Percentiles rank a stretch among this genome's conserved stretches.
phyloP scores from a whole-genome alignment of 2,329 filamentous ascomycete genomes.

The Lithohypha guttulata region DNA sequence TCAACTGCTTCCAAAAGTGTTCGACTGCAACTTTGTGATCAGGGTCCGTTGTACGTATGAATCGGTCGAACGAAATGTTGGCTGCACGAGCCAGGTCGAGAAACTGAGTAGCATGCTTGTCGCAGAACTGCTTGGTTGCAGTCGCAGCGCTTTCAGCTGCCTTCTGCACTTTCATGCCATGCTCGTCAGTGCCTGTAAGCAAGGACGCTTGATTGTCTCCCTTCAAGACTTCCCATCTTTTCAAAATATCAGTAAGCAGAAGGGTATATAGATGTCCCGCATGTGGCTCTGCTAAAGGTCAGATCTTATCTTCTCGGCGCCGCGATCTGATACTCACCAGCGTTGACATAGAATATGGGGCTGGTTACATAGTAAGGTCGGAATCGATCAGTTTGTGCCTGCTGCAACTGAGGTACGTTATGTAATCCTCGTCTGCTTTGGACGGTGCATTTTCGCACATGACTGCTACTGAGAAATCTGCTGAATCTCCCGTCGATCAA shows the following conservation, averaged over 20 bases:
- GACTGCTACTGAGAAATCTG: constrained; percentile 20
- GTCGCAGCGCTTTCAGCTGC: constrained; percentile 63
- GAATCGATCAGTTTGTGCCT: not conserved
- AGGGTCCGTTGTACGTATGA: constrained; percentile 81
- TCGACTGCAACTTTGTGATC: constrained; percentile 76
- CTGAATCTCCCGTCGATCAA: not conserved
- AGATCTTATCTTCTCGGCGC: constrained; percentile 5
- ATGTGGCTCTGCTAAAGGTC: constrained; percentile 61
- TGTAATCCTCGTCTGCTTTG: too few species aligned
- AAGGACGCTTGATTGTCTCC: constrained; percentile 58
- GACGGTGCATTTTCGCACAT: too few species aligned
- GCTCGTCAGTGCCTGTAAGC: constrained; percentile 89
- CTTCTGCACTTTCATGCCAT: constrained; percentile 93
- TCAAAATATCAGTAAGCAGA: constrained; percentile 80
- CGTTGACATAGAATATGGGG: constrained; percentile 98
- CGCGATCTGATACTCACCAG: constrained; percentile 45
- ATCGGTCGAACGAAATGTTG: constrained; percentile 67
- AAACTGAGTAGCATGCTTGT: constrained; percentile 57
- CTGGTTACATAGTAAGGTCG: constrained; percentile 85
- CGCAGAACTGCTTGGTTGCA: constrained; percentile 75
- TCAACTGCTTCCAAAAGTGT: constrained; percentile 76
- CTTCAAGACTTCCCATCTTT: constrained; percentile 75
- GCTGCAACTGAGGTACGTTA: not conserved
- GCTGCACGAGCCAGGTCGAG: constrained; percentile 57
- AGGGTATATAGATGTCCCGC: constrained; percentile 91